phyloP scores from a whole-genome alignment of 2,329 filamentous ascomycete species.

The Elsinoe batatas region DNA sequence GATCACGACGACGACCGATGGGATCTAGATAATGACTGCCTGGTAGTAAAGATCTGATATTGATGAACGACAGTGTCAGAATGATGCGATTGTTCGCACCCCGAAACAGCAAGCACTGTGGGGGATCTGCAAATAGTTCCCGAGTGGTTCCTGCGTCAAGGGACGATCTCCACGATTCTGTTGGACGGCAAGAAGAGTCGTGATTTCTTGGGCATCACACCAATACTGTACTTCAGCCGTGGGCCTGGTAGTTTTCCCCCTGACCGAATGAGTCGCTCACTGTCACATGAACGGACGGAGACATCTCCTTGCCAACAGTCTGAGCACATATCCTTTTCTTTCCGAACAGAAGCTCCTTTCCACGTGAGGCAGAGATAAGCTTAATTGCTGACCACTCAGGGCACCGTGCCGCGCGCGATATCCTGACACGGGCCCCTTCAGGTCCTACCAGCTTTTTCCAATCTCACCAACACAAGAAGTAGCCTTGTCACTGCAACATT shows the following conservation, averaged over 20 bases:
- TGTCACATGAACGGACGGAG: neutral
- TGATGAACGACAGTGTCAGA: neutral
- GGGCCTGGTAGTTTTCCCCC: neutral
- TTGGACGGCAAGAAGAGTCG: neutral
- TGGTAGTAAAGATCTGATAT: no score
- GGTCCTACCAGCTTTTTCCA: constrained; percentile 4
- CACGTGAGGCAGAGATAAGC: constrained; percentile 3
- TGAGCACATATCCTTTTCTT: constrained; percentile 4
- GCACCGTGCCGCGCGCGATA: constrained; percentile 1
- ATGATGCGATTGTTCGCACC: neutral
- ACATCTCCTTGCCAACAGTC: neutral
- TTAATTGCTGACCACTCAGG: constrained; percentile 1
- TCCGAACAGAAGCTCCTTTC: neutral
- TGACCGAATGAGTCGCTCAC: neutral
- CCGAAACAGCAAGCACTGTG: neutral
- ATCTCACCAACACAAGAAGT: constrained; percentile 1
- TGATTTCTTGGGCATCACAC: constrained; percentile 1
- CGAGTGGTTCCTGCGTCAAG: constrained; percentile 3
- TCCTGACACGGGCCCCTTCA: constrained; percentile 5
- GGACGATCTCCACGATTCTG: neutral
- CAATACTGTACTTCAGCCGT: neutral
- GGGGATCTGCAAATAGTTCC: neutral
- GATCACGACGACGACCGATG: no score
- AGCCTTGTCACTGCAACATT: constrained; percentile 4
- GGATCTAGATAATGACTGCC: no score